These are phyloP conservation scores for Perkinsus marinus DNA, from an alignment of 169 alveolate species.

Conservation along the genomic window DNA sequence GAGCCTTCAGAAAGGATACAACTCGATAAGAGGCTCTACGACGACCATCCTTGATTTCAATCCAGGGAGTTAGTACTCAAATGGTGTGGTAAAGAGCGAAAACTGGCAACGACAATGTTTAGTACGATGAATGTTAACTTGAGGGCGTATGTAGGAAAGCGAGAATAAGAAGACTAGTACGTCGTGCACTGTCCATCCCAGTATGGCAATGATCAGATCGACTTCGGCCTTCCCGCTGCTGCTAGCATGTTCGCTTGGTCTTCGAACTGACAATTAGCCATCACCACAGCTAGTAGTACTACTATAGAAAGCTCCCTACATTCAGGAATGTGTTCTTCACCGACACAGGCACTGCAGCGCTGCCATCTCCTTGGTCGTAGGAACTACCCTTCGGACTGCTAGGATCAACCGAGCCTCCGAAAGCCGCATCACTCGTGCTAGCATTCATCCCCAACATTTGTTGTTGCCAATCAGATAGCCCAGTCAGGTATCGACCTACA, in stretches of 20 bases:
- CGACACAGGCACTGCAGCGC: not conserved
- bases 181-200: too few species aligned
- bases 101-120: too few species aligned
- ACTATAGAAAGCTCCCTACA: not conserved
- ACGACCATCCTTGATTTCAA: too few species aligned
- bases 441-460: not conserved
- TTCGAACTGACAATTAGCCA: not conserved
- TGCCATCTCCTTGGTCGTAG: not conserved
- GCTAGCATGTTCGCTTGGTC: not conserved
- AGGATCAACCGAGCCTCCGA: not conserved
- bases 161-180: too few species aligned
- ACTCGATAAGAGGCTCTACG: too few species aligned
- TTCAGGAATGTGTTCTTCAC: not conserved
- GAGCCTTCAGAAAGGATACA: too few species aligned
- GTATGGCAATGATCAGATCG: not conserved
- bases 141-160: not conserved
- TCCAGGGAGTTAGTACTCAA: too few species aligned
- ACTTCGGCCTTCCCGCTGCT: not conserved
- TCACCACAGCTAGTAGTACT: not conserved
- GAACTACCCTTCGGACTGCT: not conserved
- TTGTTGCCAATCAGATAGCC: not conserved
- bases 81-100: too few species aligned
- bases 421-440: not conserved
- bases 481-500: not conserved
- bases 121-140: not conserved